phyloP scores from a whole-genome alignment of 169 alveolate genomes.

The Plasmodium malariae region DNA sequence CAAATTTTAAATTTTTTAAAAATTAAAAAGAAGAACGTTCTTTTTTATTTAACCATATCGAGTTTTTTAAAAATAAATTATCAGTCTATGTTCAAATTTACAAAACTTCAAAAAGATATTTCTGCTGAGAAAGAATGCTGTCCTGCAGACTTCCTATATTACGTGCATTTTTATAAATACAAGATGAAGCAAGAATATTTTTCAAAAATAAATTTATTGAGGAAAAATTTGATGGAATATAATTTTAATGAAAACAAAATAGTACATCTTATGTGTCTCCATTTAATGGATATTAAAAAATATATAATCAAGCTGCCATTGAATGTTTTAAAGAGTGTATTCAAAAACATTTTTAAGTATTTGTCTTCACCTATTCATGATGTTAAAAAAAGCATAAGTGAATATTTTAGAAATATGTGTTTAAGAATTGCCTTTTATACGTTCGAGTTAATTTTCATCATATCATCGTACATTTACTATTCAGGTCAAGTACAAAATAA shows the following conservation, averaged over 20 bases:
- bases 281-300: slow-evolving; percentile 17
- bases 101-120: not conserved
- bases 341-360: slow-evolving; percentile 45
- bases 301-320: slow-evolving; percentile 15
- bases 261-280: slow-evolving; percentile 14
- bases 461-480: slow-evolving; percentile 30
- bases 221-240: slow-evolving; percentile 32
- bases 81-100: not conserved
- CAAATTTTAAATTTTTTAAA: slow-evolving; percentile 31
- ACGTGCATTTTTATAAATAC: not conserved
- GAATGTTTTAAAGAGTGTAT: slow-evolving; percentile 22
- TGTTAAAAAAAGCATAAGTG: slow-evolving; percentile 44
- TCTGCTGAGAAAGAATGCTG: not conserved
- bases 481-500: not conserved
- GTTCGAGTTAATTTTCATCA: slow-evolving; percentile 25
- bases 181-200: slow-evolving; percentile 12
- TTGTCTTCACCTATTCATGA: slow-evolving; percentile 57
- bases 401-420: slow-evolving; percentile 38
- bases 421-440: slow-evolving; percentile 27
- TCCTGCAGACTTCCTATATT: not conserved
- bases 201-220: not conserved
- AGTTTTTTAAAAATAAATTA: slow-evolving; percentile 28
- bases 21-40: slow-evolving; percentile 21
- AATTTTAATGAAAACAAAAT: slow-evolving; percentile 9
- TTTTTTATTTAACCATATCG: slow-evolving; percentile 42